Evolutionary conservation across 495 filamentous ascomycete genomes (phyloP), one percentile per base, ranked within the genome.

Genomic region (Chaetomium tenue): DNA sequence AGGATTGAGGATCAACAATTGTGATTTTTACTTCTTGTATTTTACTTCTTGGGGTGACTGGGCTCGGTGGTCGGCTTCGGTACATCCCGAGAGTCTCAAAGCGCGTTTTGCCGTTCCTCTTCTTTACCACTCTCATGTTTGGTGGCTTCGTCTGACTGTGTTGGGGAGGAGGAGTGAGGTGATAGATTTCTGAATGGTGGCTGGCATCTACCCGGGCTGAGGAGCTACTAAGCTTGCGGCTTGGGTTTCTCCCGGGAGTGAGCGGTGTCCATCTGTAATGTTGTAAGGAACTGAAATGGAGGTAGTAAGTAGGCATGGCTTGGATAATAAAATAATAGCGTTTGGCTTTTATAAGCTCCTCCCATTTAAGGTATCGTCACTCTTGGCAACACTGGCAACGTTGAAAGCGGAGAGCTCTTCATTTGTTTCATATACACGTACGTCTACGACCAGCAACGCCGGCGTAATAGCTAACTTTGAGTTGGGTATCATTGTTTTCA

Each of bases 401-500:
- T 33, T 9, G 7, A 18, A 55, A 55, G 52, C 30, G 52, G 26
- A 25, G 52, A 55, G 52, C 0, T 3, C 20, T 55, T 37, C 5
- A 37, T 37, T 55, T 11, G 16, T 30, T 54, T n/a, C 13, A 18
- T 56, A 33, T 23, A 40, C 20, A 39, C 3, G 9, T 57, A 26
- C 18, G 28, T 50, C 20, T 56, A 37, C 7, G 22, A 47, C 39
- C 23, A 13, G 40, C 16, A 20, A 30, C 40, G 23, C 44, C 25
- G 23, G 18, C 30, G 22, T 22, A 37, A 11, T 15, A 60, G 13
- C 13, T 61, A 60, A 25, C 13, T 61, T 5, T 63, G 66, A 69
- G 67, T 69, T 69, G 67, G 67, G 67, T 69, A 69, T 69, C 67
- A 64, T 63, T 37, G 61, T 60, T 23, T 57, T 20, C 15, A n/a